These are phyloP conservation scores for Discostella stelligeroides DNA, from an alignment of 108 stramenopile genomes.

Conservation along the genomic window DNA sequence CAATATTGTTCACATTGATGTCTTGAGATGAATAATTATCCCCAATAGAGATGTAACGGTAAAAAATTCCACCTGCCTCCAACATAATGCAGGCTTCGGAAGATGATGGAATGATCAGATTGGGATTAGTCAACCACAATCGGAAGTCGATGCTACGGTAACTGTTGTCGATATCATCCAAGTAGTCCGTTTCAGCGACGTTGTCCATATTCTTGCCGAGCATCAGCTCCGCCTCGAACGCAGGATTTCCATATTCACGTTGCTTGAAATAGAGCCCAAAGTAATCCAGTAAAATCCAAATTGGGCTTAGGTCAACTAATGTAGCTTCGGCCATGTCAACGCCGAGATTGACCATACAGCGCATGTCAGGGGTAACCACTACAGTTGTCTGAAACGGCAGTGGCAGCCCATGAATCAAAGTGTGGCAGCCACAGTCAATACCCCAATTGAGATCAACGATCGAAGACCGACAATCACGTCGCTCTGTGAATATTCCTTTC, in stretches of 20 bases:
- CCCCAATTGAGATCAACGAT: conserved; percentile 77
- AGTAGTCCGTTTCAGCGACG: not conserved
- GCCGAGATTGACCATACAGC: conserved; percentile 79
- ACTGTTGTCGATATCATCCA: conserved; percentile 6
- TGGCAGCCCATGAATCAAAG: conserved; percentile 52
- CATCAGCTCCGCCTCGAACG: conserved; percentile 55
- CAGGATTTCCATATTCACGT: conserved; percentile 71
- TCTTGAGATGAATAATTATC: conserved; percentile 70
- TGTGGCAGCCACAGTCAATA: conserved; percentile 60
- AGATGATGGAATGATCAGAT: conserved; percentile 58
- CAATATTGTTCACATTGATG: conserved; percentile 62
- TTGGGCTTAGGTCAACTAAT: conserved; percentile 59
- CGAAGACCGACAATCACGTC: conserved; percentile 1
- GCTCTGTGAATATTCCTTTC: conserved; percentile 17
- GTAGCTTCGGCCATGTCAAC: conserved; percentile 51
- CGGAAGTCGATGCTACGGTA: conserved; percentile 77
- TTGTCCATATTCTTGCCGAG: conserved; percentile 21
- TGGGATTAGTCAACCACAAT: conserved; percentile 65
- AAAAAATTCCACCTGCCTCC: conserved; percentile 73
- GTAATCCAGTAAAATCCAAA: conserved; percentile 79
- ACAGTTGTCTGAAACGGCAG: conserved; percentile 71
- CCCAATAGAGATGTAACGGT: conserved; percentile 73
- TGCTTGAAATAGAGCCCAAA: conserved; percentile 73
- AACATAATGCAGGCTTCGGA: conserved; percentile 55
- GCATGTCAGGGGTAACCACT: conserved; percentile 78